Evolutionary conservation across 108 stramenopile species (phyloP).

Genomic region (Poteriospumella lacustris): DNA sequence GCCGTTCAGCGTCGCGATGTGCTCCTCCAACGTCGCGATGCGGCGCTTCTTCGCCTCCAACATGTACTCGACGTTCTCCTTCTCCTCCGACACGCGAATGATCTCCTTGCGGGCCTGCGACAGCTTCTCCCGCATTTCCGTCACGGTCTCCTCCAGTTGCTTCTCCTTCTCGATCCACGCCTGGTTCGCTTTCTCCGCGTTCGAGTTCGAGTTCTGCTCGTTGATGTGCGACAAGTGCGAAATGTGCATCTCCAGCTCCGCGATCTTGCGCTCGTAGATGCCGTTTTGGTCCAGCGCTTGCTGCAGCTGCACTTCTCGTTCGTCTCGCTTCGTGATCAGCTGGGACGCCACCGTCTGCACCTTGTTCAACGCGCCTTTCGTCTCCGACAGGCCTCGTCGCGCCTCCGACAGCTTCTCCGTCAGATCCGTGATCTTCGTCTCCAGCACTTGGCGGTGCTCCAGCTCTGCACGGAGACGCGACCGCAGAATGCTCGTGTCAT

Average conservation of each 20-base stretch:
- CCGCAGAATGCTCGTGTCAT: too few relatives aligned
- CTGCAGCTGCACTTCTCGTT: slow-evolving; percentile 9
- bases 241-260: background rate
- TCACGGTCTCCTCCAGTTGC: background rate
- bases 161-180: background rate
- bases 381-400: background rate
- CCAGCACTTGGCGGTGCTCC: too few relatives aligned
- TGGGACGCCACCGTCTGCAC: background rate
- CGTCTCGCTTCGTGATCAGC: background rate
- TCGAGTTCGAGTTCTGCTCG: background rate
- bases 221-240: background rate
- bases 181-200: background rate
- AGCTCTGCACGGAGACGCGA: too few relatives aligned
- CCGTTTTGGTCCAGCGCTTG: background rate
- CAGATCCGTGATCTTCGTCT: background rate
- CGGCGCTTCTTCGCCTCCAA: background rate
- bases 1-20: background rate
- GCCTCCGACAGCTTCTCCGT: background rate
- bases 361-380: background rate
- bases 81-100: background rate
- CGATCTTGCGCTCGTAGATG: background rate
- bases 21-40: background rate
- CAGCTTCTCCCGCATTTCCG: background rate
- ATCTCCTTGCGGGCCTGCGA: background rate
- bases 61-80: background rate